phyloP scores from a whole-genome alignment of 2,329 filamentous ascomycete genomes.

The Colletotrichum sp. region DNA sequence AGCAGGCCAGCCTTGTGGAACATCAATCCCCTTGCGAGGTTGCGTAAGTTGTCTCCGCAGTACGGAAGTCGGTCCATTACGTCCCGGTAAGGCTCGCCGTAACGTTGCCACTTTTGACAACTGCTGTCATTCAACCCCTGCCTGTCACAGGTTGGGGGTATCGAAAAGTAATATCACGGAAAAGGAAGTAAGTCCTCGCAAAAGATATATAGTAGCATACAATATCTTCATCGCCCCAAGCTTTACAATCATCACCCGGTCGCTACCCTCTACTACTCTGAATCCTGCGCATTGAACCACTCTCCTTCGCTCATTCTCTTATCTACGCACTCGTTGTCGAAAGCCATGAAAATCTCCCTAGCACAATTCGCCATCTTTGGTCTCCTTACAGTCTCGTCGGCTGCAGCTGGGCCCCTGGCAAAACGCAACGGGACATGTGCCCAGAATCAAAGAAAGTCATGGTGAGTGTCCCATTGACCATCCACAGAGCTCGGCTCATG shows the following conservation, averaged over 20 bases:
- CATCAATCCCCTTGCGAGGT: background rate
- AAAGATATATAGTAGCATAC: background rate
- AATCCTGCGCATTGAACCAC: background rate
- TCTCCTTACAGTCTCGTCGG: background rate
- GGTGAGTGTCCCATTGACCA: background rate
- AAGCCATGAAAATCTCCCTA: accelerated
- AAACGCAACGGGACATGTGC: background rate
- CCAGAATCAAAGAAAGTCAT: background rate
- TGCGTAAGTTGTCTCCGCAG: background rate
- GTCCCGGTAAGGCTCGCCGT: background rate
- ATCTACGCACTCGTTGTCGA: accelerated
- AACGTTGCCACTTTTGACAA: background rate
- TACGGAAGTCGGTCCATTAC: background rate
- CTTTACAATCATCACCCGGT: background rate
- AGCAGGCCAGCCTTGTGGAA: background rate
- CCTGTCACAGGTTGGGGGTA: accelerated
- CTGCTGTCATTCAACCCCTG: background rate
- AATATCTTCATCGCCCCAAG: background rate
- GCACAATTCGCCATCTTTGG: background rate
- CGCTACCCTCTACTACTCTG: background rate
- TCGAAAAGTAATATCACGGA: background rate
- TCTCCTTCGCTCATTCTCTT: background rate
- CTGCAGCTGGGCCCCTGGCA: background rate
- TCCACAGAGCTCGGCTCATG: background rate
- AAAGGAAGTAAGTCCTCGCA: background rate